Evolutionary conservation across 78 protist species (phyloP), one percentile per base, ranked within the genome.

Genomic region (Dictyostelium purpureum): DNA sequence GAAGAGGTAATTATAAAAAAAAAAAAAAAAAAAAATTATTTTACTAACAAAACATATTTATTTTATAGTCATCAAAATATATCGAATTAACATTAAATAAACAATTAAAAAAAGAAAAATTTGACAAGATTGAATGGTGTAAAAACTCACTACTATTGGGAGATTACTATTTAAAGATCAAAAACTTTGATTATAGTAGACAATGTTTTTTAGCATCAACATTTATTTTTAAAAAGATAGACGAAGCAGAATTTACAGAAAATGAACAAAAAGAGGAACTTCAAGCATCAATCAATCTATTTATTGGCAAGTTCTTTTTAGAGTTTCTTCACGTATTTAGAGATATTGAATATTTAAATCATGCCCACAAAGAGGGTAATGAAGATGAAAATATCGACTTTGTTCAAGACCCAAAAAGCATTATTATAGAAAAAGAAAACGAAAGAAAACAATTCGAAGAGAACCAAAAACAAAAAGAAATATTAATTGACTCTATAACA

Each of bases 81-180:
- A 51, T 63, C 19, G 45, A 51, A 75, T 43, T 43, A 51, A 52
- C 66, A 75, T 51, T 75, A 31, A 63, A 56, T 24, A 21, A 43
- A 31, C 81, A 75, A 51, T 31, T 75, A 28, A 52, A 75, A 26
- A 75, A 38, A 33, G 33, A 75, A 12, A 31, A 75, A 31, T 75
- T 75, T 21, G 47, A 51, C 56, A 28, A 18, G 14, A 45, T 16
- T 18, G 81, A 75, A 52, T 75, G 81, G 81, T 51, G 81, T 51
- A 75, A 75, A 26, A 75, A 75, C 33, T 19, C 33, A 33, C 33
- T 75, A 42, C 26, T 52, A 35, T 31, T 51, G 33, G 61, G 49
- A 21, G 47, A 52, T 28, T 75, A 51, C 28, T 75, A 28, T 51
- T 28, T 51, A 31, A 19, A 54, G 5, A 33, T 51, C 14, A 14